phyloP scores from a whole-genome alignment of 139 green algal species.

The Desmodesmus armatus region DNA sequence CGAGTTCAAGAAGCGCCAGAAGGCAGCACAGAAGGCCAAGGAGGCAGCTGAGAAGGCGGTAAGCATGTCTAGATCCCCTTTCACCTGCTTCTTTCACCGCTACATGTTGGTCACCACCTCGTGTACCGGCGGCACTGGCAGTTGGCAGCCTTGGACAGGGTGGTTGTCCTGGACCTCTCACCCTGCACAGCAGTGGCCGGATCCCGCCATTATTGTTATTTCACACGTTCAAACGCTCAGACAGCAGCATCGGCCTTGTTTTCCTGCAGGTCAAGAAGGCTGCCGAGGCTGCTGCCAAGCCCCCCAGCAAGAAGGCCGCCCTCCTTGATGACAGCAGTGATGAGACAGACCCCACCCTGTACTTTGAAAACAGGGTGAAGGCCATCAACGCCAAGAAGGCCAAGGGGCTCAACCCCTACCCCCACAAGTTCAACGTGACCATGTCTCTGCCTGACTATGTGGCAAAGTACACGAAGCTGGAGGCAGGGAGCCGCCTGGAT shows the following conservation, averaged over 20 bases:
- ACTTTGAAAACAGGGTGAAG: constrained; percentile 91
- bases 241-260: too few species aligned
- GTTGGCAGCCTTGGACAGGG: too few species aligned
- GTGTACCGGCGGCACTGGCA: too few species aligned
- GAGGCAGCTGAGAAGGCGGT: constrained; percentile 90
- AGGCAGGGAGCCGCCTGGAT: constrained; percentile 72
- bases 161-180: too few species aligned
- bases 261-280: constrained; percentile 80
- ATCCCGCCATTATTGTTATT: too few species aligned
- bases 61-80: constrained; percentile 21
- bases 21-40: constrained; percentile 79
- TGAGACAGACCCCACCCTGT: constrained; percentile 87
- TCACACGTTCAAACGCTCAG: too few species aligned
- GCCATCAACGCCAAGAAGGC: constrained; percentile 80
- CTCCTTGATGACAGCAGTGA: constrained; percentile 81
- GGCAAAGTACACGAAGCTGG: constrained; percentile 78
- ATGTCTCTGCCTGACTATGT: constrained; percentile 86
- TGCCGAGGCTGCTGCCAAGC: constrained; percentile 63
- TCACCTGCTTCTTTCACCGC: too few species aligned
- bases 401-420: constrained; percentile 94
- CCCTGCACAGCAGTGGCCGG: too few species aligned
- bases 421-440: constrained; percentile 97
- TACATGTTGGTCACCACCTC: too few species aligned
- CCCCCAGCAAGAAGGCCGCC: constrained; percentile 55
- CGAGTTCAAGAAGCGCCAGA: constrained; percentile 93